Evolutionary conservation across 495 filamentous ascomycete species (phyloP).

Genomic region (Margaritispora aquatica): DNA sequence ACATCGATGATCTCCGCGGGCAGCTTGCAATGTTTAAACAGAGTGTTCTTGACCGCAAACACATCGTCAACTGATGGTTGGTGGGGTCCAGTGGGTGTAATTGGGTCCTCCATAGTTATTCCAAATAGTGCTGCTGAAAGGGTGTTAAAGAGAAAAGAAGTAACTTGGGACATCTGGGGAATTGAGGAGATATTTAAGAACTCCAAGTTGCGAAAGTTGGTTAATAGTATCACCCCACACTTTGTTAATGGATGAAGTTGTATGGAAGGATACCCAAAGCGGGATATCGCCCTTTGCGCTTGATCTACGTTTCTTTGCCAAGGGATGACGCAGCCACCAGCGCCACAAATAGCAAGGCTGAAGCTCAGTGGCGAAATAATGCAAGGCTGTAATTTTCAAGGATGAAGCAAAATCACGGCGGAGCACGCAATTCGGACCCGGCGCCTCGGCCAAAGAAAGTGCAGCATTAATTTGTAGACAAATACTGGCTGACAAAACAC

Average conservation of each 20-base stretch:
- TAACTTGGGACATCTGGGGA: not conserved
- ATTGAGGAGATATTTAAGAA: not conserved
- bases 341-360: conserved; percentile 1
- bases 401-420: conserved; percentile 6
- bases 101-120: conserved; percentile 6
- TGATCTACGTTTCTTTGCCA: not conserved
- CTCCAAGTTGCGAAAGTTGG: not conserved
- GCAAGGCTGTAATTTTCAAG: conserved; percentile 7
- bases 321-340: not conserved
- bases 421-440: conserved; percentile 4
- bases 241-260: not conserved
- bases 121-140: conserved; percentile 4
- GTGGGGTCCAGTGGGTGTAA: conserved; percentile 5
- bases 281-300: not conserved
- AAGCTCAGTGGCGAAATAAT: not conserved
- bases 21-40: conserved; percentile 32
- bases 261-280: not conserved
- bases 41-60: conserved; percentile 31
- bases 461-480: no score
- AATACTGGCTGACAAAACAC: conserved; percentile 9
- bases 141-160: conserved; percentile 11
- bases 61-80: conserved; percentile 38
- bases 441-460: not conserved
- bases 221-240: not conserved
- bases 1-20: conserved; percentile 61